Evolutionary conservation across 495 filamentous ascomycete genomes (phyloP).

Genomic region (Chlorociboria aeruginascens): DNA sequence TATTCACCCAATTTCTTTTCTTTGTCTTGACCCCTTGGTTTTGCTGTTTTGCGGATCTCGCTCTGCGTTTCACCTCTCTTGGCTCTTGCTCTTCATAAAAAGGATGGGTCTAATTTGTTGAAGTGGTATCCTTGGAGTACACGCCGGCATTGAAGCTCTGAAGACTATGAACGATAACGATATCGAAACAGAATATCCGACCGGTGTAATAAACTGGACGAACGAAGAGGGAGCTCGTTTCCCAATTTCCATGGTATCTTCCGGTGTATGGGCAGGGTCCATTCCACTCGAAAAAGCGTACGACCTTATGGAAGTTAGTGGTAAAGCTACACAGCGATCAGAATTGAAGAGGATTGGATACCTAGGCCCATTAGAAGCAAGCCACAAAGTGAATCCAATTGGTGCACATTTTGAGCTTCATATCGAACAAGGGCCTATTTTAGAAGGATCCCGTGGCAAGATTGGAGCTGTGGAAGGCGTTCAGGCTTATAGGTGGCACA

Average conservation of each 20-base stretch:
- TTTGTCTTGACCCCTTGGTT: no score
- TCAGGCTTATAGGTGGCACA: constrained; percentile 61
- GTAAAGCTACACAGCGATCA: constrained; percentile 47
- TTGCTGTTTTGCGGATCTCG: no score
- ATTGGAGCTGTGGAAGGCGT: constrained; percentile 64
- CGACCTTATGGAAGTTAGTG: constrained; percentile 42
- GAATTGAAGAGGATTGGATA: constrained; percentile 64
- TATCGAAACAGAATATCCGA: constrained; percentile 55
- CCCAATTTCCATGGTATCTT: constrained; percentile 63
- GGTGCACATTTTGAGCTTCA: constrained; percentile 77
- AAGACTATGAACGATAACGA: constrained; percentile 54
- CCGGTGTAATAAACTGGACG: constrained; percentile 65
- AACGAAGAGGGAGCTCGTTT: constrained; percentile 80
- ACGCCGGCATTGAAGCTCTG: constrained; percentile 61
- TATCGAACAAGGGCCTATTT: constrained; percentile 56
- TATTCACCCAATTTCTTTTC: no score
- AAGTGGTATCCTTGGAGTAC: constrained; percentile 64
- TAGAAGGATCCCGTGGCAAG: constrained; percentile 47
- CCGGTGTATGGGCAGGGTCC: constrained; percentile 64
- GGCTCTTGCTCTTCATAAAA: no score
- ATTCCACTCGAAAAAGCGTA: constrained; percentile 53
- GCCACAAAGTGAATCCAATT: constrained; percentile 51
- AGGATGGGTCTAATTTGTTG: no score
- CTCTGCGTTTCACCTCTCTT: no score
- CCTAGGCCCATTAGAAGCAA: constrained; percentile 44